Evolutionary conservation across 805 yeast genomes (phyloP).

Genomic region (Kodamaea kaohsiungensis): DNA sequence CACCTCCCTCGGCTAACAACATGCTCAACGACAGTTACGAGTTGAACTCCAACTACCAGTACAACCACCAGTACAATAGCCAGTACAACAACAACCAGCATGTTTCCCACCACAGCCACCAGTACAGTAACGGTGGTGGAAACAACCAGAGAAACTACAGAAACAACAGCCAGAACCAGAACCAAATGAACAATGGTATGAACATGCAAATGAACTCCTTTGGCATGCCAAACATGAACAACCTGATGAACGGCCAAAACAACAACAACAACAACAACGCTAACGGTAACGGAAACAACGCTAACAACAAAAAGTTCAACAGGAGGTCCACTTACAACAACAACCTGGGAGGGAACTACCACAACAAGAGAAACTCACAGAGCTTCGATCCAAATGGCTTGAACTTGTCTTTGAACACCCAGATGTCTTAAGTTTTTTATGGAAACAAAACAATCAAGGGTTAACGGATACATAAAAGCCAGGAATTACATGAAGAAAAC

Average conservation of each 20-base stretch:
- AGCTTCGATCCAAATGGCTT: constrained; percentile 15
- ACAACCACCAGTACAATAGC: constrained; percentile 9
- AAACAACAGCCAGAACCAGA: constrained; percentile 8
- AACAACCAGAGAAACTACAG: constrained; percentile 8
- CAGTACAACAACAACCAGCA: constrained; percentile 3
- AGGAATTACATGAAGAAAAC: neutral
- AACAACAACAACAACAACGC: constrained; percentile 13
- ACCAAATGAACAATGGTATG: constrained; percentile 9
- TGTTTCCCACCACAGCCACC: constrained; percentile 9
- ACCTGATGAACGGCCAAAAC: constrained; percentile 11
- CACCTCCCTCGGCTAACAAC: constrained; percentile 23
- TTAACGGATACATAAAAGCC: neutral
- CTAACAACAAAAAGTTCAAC: constrained; percentile 21
- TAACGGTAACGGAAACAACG: constrained; percentile 13
- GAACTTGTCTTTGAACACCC: constrained; percentile 13
- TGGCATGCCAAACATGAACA: constrained; percentile 3
- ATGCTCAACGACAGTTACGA: constrained; percentile 9
- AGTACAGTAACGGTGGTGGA: constrained; percentile 9
- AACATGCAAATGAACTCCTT: constrained; percentile 10
- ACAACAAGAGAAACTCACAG: constrained; percentile 15
- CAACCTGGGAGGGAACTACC: constrained; percentile 9
- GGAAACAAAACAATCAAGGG: constrained; percentile 1
- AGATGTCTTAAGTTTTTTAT: constrained; percentile 1
- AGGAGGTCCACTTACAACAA: constrained; percentile 34
- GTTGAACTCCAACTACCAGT: constrained; percentile 12